Evolutionary conservation across 345 rosid genomes (phyloP).

Genomic region (Rhodomyrtus tomentosa): DNA sequence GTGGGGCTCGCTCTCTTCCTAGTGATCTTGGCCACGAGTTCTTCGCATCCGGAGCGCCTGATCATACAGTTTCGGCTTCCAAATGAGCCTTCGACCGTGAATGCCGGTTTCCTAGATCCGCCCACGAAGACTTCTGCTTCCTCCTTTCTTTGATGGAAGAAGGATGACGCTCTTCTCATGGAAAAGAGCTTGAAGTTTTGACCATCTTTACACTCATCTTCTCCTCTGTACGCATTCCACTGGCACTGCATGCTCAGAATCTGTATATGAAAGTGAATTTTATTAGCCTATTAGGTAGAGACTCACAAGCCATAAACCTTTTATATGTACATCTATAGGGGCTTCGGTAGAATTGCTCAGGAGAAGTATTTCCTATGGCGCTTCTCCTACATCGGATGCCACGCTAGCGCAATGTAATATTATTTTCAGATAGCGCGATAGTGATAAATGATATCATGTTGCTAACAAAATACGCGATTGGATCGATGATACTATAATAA

Average conservation of each 20-base stretch:
- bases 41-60: background rate
- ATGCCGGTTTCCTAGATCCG: conserved; percentile 13
- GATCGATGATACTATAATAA: background rate
- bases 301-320: background rate
- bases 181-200: conserved; percentile 17
- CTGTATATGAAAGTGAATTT: background rate
- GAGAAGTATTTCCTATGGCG: background rate
- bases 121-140: conserved; percentile 25
- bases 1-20: conserved; percentile 25
- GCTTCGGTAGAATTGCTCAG: background rate
- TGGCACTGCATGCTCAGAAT: conserved; percentile 23
- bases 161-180: conserved; percentile 19
- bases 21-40: conserved; percentile 14
- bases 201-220: conserved; percentile 2
- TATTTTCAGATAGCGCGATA: background rate
- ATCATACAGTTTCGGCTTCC: conserved; percentile 18
- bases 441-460: background rate
- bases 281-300: background rate
- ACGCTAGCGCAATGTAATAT: background rate
- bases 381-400: background rate
- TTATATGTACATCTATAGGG: background rate
- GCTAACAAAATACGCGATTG: background rate
- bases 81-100: conserved; percentile 31
- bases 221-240: conserved; percentile 38
- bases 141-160: conserved; percentile 5